These are phyloP conservation scores for Solanum chilense DNA, from an alignment of 257 asterid genomes.

Conservation along the genomic window DNA sequence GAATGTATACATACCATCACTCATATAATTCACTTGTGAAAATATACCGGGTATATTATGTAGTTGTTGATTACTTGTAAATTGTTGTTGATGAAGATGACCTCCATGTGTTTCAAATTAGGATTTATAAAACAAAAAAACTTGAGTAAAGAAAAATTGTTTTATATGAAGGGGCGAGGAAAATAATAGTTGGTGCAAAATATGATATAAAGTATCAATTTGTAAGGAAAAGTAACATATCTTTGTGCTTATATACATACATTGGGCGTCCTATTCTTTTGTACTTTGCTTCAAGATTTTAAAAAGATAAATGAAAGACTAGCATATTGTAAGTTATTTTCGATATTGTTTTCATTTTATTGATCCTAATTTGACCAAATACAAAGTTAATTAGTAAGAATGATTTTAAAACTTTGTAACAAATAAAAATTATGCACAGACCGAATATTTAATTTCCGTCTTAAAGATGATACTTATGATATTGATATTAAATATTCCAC, in stretches of 20 bases:
- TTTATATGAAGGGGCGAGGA: constrained; percentile 3
- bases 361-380: too few species aligned
- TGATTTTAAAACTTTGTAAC: too few species aligned
- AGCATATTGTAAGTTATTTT: neutral
- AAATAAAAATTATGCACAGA: neutral
- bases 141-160: constrained; percentile 1
- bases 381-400: too few species aligned
- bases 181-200: neutral
- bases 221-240: constrained; percentile 1
- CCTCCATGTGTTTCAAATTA: neutral
- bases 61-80: neutral
- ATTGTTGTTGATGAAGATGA: neutral
- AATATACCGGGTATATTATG: neutral
- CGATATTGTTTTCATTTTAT: too few species aligned
- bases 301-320: constrained; percentile 1
- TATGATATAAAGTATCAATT: constrained; percentile 52
- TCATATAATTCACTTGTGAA: neutral
- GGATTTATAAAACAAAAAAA: neutral
- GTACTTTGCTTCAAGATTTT: constrained; percentile 9
- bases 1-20: neutral
- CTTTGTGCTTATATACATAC: neutral
- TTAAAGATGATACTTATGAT: neutral
- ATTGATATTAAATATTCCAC: too few species aligned
- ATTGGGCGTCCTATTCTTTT: neutral
- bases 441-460: neutral